Evolutionary conservation across 2,329 filamentous ascomycete species (phyloP).

Genomic region (Nothophaeocryptopus gaeumannii): DNA sequence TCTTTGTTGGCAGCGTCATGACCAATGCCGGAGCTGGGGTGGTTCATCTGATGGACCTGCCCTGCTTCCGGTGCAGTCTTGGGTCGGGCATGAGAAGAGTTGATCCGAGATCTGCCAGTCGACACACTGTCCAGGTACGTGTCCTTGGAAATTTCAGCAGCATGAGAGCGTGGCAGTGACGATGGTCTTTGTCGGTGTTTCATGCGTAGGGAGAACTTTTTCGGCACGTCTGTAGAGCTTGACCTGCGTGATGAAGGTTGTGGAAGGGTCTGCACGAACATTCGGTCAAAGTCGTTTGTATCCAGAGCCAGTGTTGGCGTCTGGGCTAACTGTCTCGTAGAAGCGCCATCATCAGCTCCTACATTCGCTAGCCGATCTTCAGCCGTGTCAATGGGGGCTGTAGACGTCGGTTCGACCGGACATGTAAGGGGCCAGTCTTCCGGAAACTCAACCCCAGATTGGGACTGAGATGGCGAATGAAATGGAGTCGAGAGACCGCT

Average conservation of each 20-base stretch:
- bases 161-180: constrained; percentile 13
- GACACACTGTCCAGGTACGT: constrained; percentile 15
- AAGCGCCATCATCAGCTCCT: neutral
- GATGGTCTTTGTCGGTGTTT: constrained; percentile 1
- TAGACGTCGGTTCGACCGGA: constrained; percentile 1
- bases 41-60: too few species aligned
- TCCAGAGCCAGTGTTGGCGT: constrained; percentile 25
- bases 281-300: constrained; percentile 33
- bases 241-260: neutral
- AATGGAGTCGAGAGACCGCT: constrained; percentile 14
- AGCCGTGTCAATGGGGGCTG: neutral
- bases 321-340: neutral
- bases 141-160: constrained; percentile 1
- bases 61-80: too few species aligned
- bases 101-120: neutral
- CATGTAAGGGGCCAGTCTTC: constrained; percentile 27
- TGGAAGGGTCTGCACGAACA: constrained; percentile 34
- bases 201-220: neutral
- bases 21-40: too few species aligned
- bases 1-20: too few species aligned
- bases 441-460: constrained; percentile 11
- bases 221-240: neutral
- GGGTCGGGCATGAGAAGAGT: too few species aligned
- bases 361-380: neutral
- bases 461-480: constrained; percentile 8